Conservation (phyloP, 352 stramenopile species). For the Elongisporangium anandrum region DNA sequence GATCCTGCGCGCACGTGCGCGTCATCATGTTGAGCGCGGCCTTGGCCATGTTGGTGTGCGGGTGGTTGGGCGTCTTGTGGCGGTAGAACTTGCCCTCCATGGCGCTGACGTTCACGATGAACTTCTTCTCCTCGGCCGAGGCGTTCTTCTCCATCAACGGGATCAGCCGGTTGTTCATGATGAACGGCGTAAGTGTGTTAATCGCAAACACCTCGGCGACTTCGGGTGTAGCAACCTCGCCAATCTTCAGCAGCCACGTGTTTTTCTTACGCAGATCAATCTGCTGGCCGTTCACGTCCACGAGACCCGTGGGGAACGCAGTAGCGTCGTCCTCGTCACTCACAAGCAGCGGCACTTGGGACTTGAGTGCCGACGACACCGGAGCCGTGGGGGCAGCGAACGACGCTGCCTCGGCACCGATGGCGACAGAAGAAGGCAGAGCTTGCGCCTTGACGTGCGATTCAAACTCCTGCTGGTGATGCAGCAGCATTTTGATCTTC, state of each 20-base stretch:
- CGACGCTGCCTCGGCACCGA: constrained; percentile 10
- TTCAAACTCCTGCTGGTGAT: constrained; percentile 79
- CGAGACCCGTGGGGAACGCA: constrained; percentile 66
- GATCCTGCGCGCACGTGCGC: constrained; percentile 93
- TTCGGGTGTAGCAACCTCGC: constrained; percentile 87
- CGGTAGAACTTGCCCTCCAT: constrained; percentile 99
- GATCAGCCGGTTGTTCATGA: constrained; percentile 94
- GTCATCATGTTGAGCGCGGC: constrained; percentile 98
- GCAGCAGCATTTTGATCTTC: constrained; percentile 63
- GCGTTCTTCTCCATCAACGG: constrained; percentile 79
- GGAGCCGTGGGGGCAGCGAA: constrained; percentile 20
- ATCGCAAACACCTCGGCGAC: constrained; percentile 90
- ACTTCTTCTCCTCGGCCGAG: constrained; percentile 55
- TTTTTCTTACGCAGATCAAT: constrained; percentile 93
- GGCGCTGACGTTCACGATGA: constrained; percentile 97
- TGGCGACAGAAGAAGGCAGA: constrained; percentile 28
- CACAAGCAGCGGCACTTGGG: constrained; percentile 74
- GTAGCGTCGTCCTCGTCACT: constrained; percentile 56
- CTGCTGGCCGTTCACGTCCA: constrained; percentile 96
- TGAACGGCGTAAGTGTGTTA: constrained; percentile 96
- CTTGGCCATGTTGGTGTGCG: constrained; percentile 98
- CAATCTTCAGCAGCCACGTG: constrained; percentile 95
- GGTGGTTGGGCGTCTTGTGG: constrained; percentile 96
- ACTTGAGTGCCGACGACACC: constrained; percentile 81
- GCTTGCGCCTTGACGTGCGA: constrained; percentile 56